phyloP scores from a whole-genome alignment of 164 flowering plant genomes.

The Platanus orientalis region DNA sequence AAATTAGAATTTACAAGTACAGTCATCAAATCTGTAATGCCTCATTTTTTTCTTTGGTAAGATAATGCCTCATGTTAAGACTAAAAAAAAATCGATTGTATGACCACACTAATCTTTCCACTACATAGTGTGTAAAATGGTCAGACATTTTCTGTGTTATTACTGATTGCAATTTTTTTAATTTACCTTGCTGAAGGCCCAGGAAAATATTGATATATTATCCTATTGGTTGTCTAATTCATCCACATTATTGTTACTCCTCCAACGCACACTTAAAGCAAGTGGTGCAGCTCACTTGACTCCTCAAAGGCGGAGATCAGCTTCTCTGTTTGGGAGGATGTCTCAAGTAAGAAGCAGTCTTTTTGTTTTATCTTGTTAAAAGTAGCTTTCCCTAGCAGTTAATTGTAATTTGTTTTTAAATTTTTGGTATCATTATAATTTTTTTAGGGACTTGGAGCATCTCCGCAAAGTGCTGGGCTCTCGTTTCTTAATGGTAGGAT shows the following conservation, averaged over 20 bases:
- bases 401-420: not conserved
- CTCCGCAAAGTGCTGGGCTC: slow-evolving; percentile 91
- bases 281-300: slow-evolving; percentile 89
- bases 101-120: not conserved
- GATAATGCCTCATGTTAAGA: no score
- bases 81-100: not conserved
- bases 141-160: not conserved
- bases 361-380: not conserved
- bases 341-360: slow-evolving; percentile 54
- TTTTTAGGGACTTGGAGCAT: slow-evolving; percentile 66
- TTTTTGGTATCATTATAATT: not conserved
- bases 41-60: no score
- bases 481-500: slow-evolving; percentile 76
- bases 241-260: slow-evolving; percentile 80
- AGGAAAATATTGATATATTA: slow-evolving; percentile 70
- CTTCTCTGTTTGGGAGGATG: slow-evolving; percentile 96
- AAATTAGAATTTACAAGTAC: not conserved
- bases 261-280: slow-evolving; percentile 96
- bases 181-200: slow-evolving; percentile 46
- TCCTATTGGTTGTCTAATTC: slow-evolving; percentile 92
- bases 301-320: slow-evolving; percentile 85
- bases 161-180: slow-evolving; percentile 9
- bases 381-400: not conserved
- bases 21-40: not conserved
- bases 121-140: not conserved